A percentile compares a stretch with the other conserved stretches of the same genome.
Evolutionary conservation across 2,329 filamentous ascomycete species (phyloP).

Genomic region (Botrytis pseudocinerea): DNA sequence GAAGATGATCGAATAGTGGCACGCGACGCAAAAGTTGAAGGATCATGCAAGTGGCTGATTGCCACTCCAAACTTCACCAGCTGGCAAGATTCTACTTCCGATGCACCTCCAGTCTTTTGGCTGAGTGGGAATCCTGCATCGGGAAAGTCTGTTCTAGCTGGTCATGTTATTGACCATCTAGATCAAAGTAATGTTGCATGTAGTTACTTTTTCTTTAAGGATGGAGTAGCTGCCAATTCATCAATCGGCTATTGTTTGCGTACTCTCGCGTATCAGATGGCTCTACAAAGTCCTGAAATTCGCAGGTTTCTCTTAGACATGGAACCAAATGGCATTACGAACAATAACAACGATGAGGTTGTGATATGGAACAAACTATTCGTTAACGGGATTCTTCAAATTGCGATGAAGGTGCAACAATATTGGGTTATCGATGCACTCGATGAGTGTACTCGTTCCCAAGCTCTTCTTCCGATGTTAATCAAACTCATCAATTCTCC

Average conservation of each 20-base stretch:
- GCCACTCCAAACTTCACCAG: slow-evolving; percentile 39
- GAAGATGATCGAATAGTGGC: not conserved
- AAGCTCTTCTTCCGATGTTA: not conserved
- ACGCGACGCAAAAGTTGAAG: not conserved
- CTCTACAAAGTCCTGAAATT: not conserved
- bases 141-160: not conserved
- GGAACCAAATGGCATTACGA: not conserved
- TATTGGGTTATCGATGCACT: slow-evolving; percentile 25
- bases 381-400: slow-evolving; percentile 7
- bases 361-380: slow-evolving; percentile 23
- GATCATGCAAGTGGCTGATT: not conserved
- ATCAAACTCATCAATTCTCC: not conserved
- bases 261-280: not conserved
- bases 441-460: slow-evolving; percentile 12
- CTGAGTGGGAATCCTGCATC: not conserved
- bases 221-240: slow-evolving; percentile 16
- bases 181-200: not conserved
- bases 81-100: slow-evolving; percentile 28
- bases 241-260: not conserved
- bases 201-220: slow-evolving; percentile 22
- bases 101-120: not conserved
- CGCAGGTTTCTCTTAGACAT: not conserved
- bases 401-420: slow-evolving; percentile 1
- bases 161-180: not conserved
- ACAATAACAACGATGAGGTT: not conserved